Evolutionary conservation across 345 rosid species (phyloP).

Genomic region (Syzygium jambos): DNA sequence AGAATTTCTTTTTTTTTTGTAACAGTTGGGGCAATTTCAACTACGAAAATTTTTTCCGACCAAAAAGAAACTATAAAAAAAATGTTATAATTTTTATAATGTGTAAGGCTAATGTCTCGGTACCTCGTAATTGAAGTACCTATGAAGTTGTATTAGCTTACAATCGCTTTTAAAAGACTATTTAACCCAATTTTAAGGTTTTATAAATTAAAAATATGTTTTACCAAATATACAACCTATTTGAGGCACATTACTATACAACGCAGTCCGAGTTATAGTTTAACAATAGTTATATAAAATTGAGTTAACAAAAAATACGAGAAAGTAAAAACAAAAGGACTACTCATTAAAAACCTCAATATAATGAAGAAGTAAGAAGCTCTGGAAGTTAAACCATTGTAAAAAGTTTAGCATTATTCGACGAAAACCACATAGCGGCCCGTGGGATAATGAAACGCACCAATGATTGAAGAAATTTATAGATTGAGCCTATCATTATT

Average conservation of each 20-base stretch:
- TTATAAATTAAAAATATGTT: neutral
- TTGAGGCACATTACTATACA: fast-evolving
- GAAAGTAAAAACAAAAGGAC: neutral
- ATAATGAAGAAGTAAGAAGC: neutral
- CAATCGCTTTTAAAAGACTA: fast-evolving
- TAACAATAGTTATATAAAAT: fast-evolving
- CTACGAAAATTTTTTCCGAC: too few species aligned
- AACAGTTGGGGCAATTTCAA: neutral
- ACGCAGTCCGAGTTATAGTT: fast-evolving
- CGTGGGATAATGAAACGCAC: fast-evolving
- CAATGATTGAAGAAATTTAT: neutral
- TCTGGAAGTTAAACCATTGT: neutral
- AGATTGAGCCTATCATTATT: neutral
- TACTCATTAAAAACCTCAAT: too few species aligned
- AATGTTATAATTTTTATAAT: neutral
- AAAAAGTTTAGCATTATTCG: fast-evolving
- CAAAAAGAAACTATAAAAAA: too few species aligned
- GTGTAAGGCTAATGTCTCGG: neutral
- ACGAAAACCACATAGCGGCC: fast-evolving
- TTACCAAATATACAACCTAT: neutral
- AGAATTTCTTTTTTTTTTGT: neutral
- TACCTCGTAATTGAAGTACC: neutral
- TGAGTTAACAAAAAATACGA: neutral
- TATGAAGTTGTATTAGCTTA: neutral
- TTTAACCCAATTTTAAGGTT: neutral